Conservation (phyloP, 208 protist species). For the Porcisia hertigi region DNA sequence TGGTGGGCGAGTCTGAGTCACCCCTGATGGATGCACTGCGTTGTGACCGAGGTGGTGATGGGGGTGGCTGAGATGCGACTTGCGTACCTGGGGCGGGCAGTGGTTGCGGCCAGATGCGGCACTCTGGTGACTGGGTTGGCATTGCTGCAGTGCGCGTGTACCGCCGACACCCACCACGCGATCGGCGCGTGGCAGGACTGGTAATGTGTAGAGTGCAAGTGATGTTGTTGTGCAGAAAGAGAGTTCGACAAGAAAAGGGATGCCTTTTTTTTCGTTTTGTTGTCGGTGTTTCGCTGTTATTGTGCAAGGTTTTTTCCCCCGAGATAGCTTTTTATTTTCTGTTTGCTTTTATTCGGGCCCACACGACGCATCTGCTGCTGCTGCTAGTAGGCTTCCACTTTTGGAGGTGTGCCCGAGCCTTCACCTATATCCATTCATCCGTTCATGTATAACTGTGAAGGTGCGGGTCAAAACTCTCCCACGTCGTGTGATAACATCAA, state of each 20-base stretch:
- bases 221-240: not conserved
- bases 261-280: not conserved
- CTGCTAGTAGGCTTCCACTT: too few species aligned
- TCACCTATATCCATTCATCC: not conserved
- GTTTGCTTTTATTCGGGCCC: too few species aligned
- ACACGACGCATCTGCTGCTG: too few species aligned
- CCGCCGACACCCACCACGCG: not conserved
- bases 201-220: not conserved
- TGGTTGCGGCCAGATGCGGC: not conserved
- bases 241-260: not conserved
- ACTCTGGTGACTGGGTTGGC: not conserved
- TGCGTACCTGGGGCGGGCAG: not conserved
- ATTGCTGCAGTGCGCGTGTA: not conserved
- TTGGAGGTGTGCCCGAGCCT: not conserved
- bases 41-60: not conserved
- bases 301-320: not conserved
- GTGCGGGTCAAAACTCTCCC: too few species aligned
- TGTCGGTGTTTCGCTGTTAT: not conserved
- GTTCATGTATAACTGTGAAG: too few species aligned
- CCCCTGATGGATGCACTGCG: not conserved
- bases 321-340: not conserved
- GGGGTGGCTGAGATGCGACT: not conserved
- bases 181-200: not conserved
- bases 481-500: too few species aligned
- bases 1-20: not conserved